Conservation (phyloP, 495 filamentous ascomycete genomes). For the Parachaetomium inaequale region DNA sequence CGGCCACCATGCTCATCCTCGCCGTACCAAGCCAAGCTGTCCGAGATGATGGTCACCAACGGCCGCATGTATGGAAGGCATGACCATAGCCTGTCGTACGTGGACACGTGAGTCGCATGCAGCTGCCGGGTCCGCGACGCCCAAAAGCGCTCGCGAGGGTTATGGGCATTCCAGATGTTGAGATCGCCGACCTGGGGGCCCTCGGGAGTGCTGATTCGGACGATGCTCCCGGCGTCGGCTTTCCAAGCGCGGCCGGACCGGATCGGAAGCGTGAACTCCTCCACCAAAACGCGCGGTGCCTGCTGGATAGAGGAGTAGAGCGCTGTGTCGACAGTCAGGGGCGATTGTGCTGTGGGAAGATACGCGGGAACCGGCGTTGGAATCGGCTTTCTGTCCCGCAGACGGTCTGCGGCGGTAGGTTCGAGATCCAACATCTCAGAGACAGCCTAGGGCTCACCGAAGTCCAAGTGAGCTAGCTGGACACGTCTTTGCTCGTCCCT, state of each 20-base stretch:
- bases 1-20: slow-evolving; percentile 52
- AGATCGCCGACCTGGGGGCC: slow-evolving; percentile 79
- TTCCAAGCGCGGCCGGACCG: slow-evolving; percentile 63
- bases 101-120: slow-evolving; percentile 66
- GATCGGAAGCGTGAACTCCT: slow-evolving; percentile 49
- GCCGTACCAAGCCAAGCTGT: slow-evolving; percentile 58
- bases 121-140: slow-evolving; percentile 73
- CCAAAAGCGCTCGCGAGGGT: slow-evolving; percentile 78
- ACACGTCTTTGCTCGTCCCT: no score
- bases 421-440: background rate
- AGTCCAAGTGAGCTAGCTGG: no score
- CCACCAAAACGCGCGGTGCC: slow-evolving; percentile 32
- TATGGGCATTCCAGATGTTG: slow-evolving; percentile 73
- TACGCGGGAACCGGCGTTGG: slow-evolving; percentile 48
- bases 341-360: slow-evolving; percentile 41
- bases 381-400: slow-evolving; percentile 21
- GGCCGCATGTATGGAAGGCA: slow-evolving; percentile 73
- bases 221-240: slow-evolving; percentile 58
- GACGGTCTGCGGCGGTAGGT: background rate
- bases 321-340: slow-evolving; percentile 42
- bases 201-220: slow-evolving; percentile 66
- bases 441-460: background rate
- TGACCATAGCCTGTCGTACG: slow-evolving; percentile 70
- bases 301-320: slow-evolving; percentile 41
- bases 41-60: slow-evolving; percentile 65